A percentile compares a stretch with the other conserved stretches of the same genome.
Evolutionary conservation across 1,284 basidiomycete species (phyloP).

Genomic region (Fomitopsis palustris): DNA sequence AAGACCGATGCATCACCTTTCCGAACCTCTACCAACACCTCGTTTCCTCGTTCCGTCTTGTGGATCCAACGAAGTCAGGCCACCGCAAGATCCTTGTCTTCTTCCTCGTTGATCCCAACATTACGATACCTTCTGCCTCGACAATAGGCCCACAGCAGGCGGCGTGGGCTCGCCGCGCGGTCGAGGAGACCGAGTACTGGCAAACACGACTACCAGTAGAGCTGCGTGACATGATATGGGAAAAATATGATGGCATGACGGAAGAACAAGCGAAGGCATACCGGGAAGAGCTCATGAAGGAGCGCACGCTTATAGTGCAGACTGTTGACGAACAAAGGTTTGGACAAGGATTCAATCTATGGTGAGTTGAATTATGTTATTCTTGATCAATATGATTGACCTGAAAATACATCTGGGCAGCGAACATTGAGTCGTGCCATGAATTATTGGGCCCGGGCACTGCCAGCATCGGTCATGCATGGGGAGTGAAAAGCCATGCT

Average conservation of each 20-base stretch:
- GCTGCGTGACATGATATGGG: constrained; percentile 8
- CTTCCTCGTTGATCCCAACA: constrained; percentile 30
- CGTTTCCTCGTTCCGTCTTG: constrained; percentile 28
- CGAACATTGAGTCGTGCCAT: too few species aligned
- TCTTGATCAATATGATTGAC: too few species aligned
- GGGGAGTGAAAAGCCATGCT: too few species aligned
- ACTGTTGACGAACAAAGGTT: constrained; percentile 9
- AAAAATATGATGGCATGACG: neutral
- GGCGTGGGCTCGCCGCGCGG: constrained; percentile 24
- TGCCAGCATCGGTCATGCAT: too few species aligned
- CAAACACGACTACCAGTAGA: constrained; percentile 6
- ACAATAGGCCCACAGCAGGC: constrained; percentile 17
- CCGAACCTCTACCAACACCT: constrained; percentile 34
- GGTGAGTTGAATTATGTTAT: neutral
- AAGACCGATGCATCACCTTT: constrained; percentile 27
- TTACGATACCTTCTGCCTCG: constrained; percentile 13
- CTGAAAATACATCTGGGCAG: too few species aligned
- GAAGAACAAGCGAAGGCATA: constrained; percentile 11
- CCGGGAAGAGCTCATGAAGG: constrained; percentile 13
- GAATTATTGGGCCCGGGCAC: too few species aligned
- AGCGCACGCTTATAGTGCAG: constrained; percentile 7
- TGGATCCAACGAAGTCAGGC: constrained; percentile 26
- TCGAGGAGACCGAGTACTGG: constrained; percentile 20
- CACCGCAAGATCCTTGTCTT: constrained; percentile 31
- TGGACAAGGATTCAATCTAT: constrained; percentile 14